Percentiles rank a stretch among this genome's conserved stretches.
These are phyloP conservation scores for Musa acuminata DNA, from an alignment of 176 grass and related monocot species.

Conservation along the genomic window DNA sequence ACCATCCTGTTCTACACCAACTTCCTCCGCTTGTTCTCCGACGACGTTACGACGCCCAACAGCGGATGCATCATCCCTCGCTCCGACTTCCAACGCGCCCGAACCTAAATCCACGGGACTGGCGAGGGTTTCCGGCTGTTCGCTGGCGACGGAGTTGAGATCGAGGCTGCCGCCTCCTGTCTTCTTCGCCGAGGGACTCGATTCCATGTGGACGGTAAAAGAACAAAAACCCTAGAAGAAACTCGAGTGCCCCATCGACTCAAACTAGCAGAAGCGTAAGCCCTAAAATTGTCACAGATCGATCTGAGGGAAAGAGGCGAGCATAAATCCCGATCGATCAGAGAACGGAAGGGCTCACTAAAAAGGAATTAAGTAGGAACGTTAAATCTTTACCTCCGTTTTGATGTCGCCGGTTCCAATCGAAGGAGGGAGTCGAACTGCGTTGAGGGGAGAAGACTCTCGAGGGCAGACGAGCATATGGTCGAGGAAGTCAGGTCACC, in stretches of 20 bases:
- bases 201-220: background rate
- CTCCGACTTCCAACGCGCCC: background rate
- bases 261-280: background rate
- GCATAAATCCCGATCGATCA: background rate
- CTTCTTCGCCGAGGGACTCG: background rate
- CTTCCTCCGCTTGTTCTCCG: background rate
- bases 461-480: too few relatives aligned
- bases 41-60: too few relatives aligned
- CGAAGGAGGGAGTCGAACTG: too few relatives aligned
- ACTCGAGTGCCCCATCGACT: background rate
- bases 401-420: too few relatives aligned
- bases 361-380: background rate
- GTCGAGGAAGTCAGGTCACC: too few relatives aligned
- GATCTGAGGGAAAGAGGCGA: background rate
- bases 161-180: background rate
- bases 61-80: background rate
- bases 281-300: background rate
- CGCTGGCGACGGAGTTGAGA: slow-evolving; percentile 3
- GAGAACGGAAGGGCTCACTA: background rate
- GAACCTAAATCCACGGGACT: background rate
- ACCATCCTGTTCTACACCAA: background rate
- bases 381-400: too few relatives aligned
- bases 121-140: background rate
- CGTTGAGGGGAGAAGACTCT: too few relatives aligned
- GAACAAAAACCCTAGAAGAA: background rate